These are phyloP conservation scores for Physaria fendleri DNA, from an alignment of 345 rosid genomes.

Conservation along the genomic window DNA sequence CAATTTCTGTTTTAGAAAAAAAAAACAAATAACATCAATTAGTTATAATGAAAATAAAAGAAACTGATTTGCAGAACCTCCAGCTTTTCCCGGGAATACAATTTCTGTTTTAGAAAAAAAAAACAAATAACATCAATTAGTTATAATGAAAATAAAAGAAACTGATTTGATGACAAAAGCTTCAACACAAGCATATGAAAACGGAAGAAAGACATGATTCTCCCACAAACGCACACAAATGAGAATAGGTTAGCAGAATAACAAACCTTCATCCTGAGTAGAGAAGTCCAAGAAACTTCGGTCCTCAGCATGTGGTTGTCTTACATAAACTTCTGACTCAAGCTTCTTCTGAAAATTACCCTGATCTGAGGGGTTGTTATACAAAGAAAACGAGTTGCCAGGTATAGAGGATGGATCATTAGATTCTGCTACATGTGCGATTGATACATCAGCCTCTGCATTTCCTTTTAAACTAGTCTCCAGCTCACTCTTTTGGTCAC, in stretches of 20 bases:
- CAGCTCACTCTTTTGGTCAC: slow-evolving; percentile 25
- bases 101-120: slow-evolving; percentile 34
- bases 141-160: background rate
- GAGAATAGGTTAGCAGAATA: slow-evolving; percentile 8
- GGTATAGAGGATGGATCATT: slow-evolving; percentile 29
- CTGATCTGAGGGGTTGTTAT: slow-evolving; percentile 28
- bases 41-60: slow-evolving; percentile 7
- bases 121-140: background rate
- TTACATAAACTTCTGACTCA: slow-evolving; percentile 41
- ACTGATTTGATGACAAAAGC: background rate
- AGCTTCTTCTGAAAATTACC: slow-evolving; percentile 32
- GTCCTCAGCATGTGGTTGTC: slow-evolving; percentile 25
- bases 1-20: slow-evolving; percentile 35
- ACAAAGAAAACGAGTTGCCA: slow-evolving; percentile 14
- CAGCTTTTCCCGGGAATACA: slow-evolving; percentile 44
- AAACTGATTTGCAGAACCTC: too few relatives aligned
- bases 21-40: background rate
- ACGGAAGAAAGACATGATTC: background rate
- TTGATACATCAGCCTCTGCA: slow-evolving; percentile 32
- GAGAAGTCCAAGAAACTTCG: slow-evolving; percentile 28
- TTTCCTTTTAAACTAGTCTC: slow-evolving; percentile 39
- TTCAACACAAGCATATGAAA: background rate
- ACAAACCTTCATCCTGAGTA: slow-evolving; percentile 48
- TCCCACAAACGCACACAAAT: background rate
- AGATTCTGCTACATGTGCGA: slow-evolving; percentile 30